A percentile compares a stretch with the other conserved stretches of the same genome.
phyloP scores from a whole-genome alignment of 192 early-diverging fungal genomes.

The Backusella parvicylindrica region DNA sequence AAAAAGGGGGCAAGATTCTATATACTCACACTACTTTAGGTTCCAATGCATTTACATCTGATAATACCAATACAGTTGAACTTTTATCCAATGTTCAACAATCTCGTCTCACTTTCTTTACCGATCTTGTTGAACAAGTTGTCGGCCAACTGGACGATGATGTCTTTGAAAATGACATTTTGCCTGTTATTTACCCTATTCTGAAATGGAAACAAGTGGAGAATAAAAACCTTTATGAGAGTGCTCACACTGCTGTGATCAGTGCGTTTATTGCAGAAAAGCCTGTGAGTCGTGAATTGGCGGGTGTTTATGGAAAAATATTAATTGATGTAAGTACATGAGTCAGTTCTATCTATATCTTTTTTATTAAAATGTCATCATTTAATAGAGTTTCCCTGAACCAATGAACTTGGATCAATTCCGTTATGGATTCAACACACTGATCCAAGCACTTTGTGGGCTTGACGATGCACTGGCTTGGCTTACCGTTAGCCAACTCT shows the following conservation, averaged over 20 bases:
- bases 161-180: slow-evolving; percentile 40
- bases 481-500: slow-evolving; percentile 44
- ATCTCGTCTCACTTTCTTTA: slow-evolving; percentile 41
- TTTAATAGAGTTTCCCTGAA: slow-evolving; percentile 40
- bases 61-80: neutral
- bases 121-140: slow-evolving; percentile 47
- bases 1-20: neutral
- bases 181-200: slow-evolving; percentile 44
- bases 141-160: slow-evolving; percentile 40
- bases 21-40: neutral
- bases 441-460: slow-evolving; percentile 44
- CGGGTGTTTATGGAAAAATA: slow-evolving; percentile 45
- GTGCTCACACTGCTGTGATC: slow-evolving; percentile 46
- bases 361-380: slow-evolving; percentile 10
- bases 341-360: neutral
- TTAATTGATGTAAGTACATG: slow-evolving; percentile 35
- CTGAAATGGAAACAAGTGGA: slow-evolving; percentile 29
- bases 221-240: slow-evolving; percentile 47
- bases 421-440: slow-evolving; percentile 45
- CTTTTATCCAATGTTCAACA: slow-evolving; percentile 28
- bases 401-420: slow-evolving; percentile 46
- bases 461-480: slow-evolving; percentile 50
- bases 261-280: slow-evolving; percentile 46
- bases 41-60: neutral
- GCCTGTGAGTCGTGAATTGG: slow-evolving; percentile 42